phyloP scores from a whole-genome alignment of 2,329 filamentous ascomycete species.

The Akanthomyces uredinophilus region DNA sequence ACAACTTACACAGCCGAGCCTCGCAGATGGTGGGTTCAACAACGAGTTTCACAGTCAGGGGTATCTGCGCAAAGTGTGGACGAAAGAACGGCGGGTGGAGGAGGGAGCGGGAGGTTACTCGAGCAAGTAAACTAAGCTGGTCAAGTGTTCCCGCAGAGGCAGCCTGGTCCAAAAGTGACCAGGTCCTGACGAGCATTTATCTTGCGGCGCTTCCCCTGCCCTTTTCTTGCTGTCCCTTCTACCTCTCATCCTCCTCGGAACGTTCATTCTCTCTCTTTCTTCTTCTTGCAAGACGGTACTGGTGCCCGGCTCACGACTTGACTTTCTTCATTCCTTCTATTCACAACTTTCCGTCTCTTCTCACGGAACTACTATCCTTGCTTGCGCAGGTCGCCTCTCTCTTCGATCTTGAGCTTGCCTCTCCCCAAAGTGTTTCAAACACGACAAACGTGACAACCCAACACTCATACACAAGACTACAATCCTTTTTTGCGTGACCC shows the following conservation, averaged over 20 bases:
- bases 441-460: conserved; percentile 1
- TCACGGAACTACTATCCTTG: neutral
- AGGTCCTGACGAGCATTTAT: neutral
- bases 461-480: neutral
- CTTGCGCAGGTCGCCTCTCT: conserved; percentile 14
- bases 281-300: conserved; percentile 9
- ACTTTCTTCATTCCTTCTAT: conserved; percentile 8
- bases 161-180: neutral
- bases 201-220: neutral
- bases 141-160: neutral
- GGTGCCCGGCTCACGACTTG: conserved; percentile 1
- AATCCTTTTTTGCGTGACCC: neutral
- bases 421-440: conserved; percentile 1
- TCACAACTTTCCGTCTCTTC: neutral
- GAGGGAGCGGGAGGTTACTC: neutral
- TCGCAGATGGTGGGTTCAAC: conserved; percentile 12
- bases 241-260: conserved; percentile 10
- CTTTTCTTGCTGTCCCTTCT: neutral
- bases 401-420: conserved; percentile 1
- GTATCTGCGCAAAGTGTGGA: neutral
- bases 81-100: neutral
- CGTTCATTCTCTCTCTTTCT: conserved; percentile 7
- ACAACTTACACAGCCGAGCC: too few species aligned
- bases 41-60: conserved; percentile 11
- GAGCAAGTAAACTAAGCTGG: neutral